phyloP scores from a whole-genome alignment of 164 flowering plant genomes.

The Chimonanthus praecox region DNA sequence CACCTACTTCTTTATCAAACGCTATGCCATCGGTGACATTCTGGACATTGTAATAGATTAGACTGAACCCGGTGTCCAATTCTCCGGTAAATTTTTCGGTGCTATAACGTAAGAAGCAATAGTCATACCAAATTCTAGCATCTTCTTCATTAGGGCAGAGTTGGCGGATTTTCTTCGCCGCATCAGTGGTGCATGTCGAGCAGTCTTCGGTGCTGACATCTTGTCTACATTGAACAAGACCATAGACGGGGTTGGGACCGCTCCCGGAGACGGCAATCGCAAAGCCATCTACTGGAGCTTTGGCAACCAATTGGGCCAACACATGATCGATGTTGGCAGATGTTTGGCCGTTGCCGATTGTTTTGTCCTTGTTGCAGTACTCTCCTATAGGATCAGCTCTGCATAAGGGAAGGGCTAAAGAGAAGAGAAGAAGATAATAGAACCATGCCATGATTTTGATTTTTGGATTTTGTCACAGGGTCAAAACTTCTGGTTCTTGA shows the following conservation, averaged over 20 bases:
- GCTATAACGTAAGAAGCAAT: constrained; percentile 16
- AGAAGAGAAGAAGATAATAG: constrained; percentile 6
- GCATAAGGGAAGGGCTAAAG: not conserved
- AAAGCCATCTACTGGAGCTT: constrained; percentile 1
- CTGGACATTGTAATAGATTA: constrained; percentile 12
- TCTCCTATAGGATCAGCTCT: not conserved
- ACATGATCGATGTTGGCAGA: constrained; percentile 4
- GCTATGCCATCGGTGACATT: not conserved
- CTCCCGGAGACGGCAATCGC: constrained; percentile 6
- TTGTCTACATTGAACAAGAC: constrained; percentile 17
- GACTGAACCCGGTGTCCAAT: constrained; percentile 9
- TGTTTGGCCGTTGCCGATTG: not conserved
- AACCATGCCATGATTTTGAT: not conserved
- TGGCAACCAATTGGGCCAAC: not conserved
- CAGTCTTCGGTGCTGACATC: constrained; percentile 16
- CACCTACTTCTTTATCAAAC: not conserved
- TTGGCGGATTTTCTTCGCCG: constrained; percentile 6
- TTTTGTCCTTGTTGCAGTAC: constrained; percentile 7
- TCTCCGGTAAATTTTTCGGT: constrained; percentile 7
- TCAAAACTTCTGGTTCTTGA: not conserved
- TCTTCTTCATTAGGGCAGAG: constrained; percentile 9
- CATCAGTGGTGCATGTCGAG: constrained; percentile 7
- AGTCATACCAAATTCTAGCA: constrained; percentile 17
- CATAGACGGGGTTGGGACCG: not conserved
- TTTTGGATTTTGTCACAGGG: not conserved